A percentile compares a stretch with the other conserved stretches of the same genome.
phyloP scores from a whole-genome alignment of 2,329 filamentous ascomycete species.

The Xylaria digitata region DNA sequence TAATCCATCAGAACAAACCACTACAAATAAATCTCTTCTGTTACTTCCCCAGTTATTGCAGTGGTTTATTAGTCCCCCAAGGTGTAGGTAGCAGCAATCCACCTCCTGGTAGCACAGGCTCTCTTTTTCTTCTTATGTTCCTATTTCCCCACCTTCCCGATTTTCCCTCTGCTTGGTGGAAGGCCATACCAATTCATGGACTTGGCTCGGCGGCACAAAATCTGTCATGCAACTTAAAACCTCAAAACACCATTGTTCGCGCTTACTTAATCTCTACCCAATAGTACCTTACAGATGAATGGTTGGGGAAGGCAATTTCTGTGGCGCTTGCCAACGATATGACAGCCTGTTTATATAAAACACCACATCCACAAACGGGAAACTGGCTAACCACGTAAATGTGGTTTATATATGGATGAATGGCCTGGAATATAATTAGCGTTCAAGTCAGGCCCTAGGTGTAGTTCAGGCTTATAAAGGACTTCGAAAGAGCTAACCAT shows the following conservation, averaged over 20 bases:
- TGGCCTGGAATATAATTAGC: conserved; percentile 31
- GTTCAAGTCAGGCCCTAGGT: conserved; percentile 11
- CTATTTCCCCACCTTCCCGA: background rate
- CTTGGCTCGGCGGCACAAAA: conserved; percentile 13
- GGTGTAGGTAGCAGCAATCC: conserved; percentile 33
- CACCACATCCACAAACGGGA: conserved; percentile 37
- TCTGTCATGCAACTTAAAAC: conserved; percentile 10
- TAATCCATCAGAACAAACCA: conserved; percentile 12
- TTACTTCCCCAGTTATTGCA: conserved; percentile 12
- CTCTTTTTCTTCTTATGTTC: conserved; percentile 3
- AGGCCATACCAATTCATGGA: background rate
- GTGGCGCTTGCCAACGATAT: conserved; percentile 40
- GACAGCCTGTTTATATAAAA: conserved; percentile 42
- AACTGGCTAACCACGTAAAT: conserved; percentile 34
- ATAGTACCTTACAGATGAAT: conserved; percentile 24
- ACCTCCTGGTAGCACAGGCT: conserved; percentile 10
- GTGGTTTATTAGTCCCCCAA: conserved; percentile 13
- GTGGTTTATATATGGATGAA: conserved; percentile 37
- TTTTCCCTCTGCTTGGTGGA: conserved; percentile 3
- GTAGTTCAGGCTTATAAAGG: conserved; percentile 16
- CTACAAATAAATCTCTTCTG: conserved; percentile 15
- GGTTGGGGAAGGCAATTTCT: conserved; percentile 9
- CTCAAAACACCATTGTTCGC: conserved; percentile 8
- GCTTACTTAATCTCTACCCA: conserved; percentile 28
- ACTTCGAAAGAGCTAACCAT: conserved; percentile 3